Evolutionary conservation across 495 filamentous ascomycete genomes (phyloP).

Genomic region (Aspergillus sclerotiicarbonarius): DNA sequence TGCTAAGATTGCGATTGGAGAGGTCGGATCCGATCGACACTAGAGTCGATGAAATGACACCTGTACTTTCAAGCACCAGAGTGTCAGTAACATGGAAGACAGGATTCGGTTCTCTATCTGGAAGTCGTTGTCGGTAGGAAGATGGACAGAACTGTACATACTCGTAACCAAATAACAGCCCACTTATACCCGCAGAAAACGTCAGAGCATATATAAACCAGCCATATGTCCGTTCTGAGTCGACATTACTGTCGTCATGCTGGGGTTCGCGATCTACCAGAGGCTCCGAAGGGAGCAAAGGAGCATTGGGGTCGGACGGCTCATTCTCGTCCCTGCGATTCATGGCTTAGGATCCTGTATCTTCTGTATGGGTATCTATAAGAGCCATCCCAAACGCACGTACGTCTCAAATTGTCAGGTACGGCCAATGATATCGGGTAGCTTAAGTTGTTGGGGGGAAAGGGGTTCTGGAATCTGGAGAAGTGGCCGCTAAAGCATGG

Average conservation of each 20-base stretch:
- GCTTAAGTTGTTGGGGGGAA: no score
- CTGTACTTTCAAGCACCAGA: slow-evolving; percentile 58
- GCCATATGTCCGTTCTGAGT: slow-evolving; percentile 23
- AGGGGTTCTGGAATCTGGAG: no score
- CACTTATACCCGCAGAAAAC: slow-evolving; percentile 77
- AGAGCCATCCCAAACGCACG: not conserved
- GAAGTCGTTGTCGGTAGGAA: not conserved
- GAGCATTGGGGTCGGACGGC: slow-evolving; percentile 24
- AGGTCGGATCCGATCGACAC: slow-evolving; percentile 75
- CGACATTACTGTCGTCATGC: slow-evolving; percentile 14
- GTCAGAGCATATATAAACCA: slow-evolving; percentile 73
- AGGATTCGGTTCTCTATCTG: not conserved
- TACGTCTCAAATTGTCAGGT: not conserved
- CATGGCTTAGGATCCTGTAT: slow-evolving; percentile 24
- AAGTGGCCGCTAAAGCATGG: no score
- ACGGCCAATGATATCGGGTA: no score
- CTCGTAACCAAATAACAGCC: slow-evolving; percentile 86
- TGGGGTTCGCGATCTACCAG: slow-evolving; percentile 11
- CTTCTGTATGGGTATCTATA: not conserved
- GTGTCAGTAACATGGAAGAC: slow-evolving; percentile 19
- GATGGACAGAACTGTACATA: slow-evolving; percentile 22
- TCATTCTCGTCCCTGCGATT: slow-evolving; percentile 23
- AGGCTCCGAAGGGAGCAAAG: slow-evolving; percentile 28
- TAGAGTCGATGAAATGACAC: slow-evolving; percentile 85
- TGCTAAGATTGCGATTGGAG: slow-evolving; percentile 63